A percentile compares a stretch with the other conserved stretches of the same genome.
Conservation (phyloP, 2,329 filamentous ascomycete genomes). For the Arthrobotrys megalospora region DNA sequence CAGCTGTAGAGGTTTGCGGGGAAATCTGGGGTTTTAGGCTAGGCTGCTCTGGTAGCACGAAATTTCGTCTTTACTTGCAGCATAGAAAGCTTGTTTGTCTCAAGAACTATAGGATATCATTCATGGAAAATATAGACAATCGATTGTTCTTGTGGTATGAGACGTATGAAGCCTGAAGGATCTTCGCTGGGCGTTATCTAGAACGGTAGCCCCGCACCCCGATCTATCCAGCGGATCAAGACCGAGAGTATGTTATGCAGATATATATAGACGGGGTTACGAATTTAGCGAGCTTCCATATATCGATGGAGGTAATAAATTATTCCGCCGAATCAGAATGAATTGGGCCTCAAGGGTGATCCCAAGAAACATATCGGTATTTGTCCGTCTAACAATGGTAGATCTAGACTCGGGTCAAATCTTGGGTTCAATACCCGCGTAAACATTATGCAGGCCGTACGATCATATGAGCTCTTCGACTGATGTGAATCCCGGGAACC, state of each 20-base stretch:
- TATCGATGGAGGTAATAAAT: neutral
- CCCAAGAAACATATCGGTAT: neutral
- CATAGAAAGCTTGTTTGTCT: constrained; percentile 30
- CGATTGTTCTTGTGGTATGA: neutral
- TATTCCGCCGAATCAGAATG: neutral
- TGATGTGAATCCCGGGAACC: too few relatives aligned
- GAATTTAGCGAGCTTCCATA: too few relatives aligned
- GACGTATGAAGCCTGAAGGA: too few relatives aligned
- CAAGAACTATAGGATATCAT: neutral
- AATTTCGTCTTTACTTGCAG: constrained; percentile 3
- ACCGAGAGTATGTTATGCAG: too few relatives aligned
- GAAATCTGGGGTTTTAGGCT: constrained; percentile 21
- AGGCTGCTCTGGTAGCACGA: neutral
- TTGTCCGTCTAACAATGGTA: neutral
- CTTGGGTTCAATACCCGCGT: neutral
- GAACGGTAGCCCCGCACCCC: too few relatives aligned
- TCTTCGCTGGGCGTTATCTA: too few relatives aligned
- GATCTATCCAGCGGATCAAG: too few relatives aligned
- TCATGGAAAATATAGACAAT: constrained; percentile 20
- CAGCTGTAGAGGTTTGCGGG: constrained; percentile 37
- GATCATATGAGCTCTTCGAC: neutral
- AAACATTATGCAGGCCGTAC: neutral
- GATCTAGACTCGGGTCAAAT: neutral
- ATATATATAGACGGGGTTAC: too few relatives aligned
- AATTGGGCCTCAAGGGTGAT: too few relatives aligned